Evolutionary conservation across 1,284 basidiomycete genomes (phyloP), one percentile per base, ranked within the genome.

Genomic region (Cryptococcus jaspeensis): DNA sequence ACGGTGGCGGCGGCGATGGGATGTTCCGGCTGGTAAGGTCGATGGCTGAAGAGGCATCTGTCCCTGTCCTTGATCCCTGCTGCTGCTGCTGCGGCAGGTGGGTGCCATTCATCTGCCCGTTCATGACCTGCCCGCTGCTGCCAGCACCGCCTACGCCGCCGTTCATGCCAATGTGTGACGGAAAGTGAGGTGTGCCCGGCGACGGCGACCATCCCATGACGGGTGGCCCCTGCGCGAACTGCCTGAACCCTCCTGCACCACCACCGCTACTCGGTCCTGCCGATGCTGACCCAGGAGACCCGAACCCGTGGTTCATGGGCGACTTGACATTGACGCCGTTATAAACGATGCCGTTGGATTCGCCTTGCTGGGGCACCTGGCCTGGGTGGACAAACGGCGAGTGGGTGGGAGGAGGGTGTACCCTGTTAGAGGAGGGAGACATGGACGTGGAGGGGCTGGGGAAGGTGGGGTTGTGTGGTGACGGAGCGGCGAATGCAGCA

Each of bases 21-120:
- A 64, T 50, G 15, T 62, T 57, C 8, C 54, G 50, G 47, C 55
- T 65, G 40, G 65, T 69, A 45, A 70, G 63, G 58, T 68, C 67
- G 54, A 70, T 72, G 23, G 66, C 67, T 28, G 67, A 65, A 2
- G 65, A 63, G 20, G 65, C 53, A 38, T 62, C 56, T 40, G 48
- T 53, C 23, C 52, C 59, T 2, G 52, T 25, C n/a, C 32, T 37
- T 7, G 47, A 12, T 23, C 5, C 9, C 28, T 32, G 28, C 28
- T 32, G 28, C 28, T 32, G 28, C 28, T 32, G 28, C 28, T 32
- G 28, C 28, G 28, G 28, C 28, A 32, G 4, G 9, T 32, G 9
- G 28, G 9, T 9, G 28, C 28, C 28, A 9, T 32, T 4, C 28
- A 4, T 9, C 5, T 32, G 28, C 28, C 28, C 28, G 28, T 32